Percentiles rank a stretch among this genome's conserved stretches.
These are phyloP conservation scores for Ogataea corticis DNA, from an alignment of 805 yeast genomes.

Conservation along the genomic window DNA sequence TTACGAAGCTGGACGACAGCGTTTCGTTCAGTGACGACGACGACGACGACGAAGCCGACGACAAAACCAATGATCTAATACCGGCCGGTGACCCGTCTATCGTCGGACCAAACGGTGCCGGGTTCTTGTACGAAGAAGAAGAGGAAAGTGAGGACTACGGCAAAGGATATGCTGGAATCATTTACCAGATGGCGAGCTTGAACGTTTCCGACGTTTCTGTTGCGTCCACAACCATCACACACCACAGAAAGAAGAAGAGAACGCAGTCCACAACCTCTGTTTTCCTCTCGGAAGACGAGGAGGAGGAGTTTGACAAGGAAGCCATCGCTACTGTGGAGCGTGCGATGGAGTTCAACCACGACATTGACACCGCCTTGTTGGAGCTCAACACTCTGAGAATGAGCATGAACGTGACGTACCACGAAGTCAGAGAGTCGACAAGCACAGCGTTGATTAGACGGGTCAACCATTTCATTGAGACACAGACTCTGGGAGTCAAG, in stretches of 20 bases:
- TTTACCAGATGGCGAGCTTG: conserved; percentile 43
- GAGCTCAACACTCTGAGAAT: conserved; percentile 93
- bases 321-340: conserved; percentile 93
- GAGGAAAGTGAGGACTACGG: conserved; percentile 41
- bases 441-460: conserved; percentile 68
- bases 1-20: conserved; percentile 33
- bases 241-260: conserved; percentile 39
- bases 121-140: conserved; percentile 50
- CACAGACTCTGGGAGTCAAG: conserved; percentile 74
- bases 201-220: conserved; percentile 56
- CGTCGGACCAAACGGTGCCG: conserved; percentile 52
- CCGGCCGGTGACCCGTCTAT: conserved; percentile 30
- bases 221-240: conserved; percentile 44
- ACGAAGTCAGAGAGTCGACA: conserved; percentile 86
- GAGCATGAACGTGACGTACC: conserved; percentile 96
- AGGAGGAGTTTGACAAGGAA: conserved; percentile 79
- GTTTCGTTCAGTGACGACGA: conserved; percentile 31
- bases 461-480: conserved; percentile 69
- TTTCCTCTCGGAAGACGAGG: conserved; percentile 41
- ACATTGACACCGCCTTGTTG: conserved; percentile 85
- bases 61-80: conserved; percentile 17
- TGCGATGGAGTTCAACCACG: conserved; percentile 90
- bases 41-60: conserved; percentile 31
- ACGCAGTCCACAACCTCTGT: conserved; percentile 38
- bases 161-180: conserved; percentile 40